phyloP scores from a whole-genome alignment of 192 early-diverging fungal species.

The Umbelopsis sp. region DNA sequence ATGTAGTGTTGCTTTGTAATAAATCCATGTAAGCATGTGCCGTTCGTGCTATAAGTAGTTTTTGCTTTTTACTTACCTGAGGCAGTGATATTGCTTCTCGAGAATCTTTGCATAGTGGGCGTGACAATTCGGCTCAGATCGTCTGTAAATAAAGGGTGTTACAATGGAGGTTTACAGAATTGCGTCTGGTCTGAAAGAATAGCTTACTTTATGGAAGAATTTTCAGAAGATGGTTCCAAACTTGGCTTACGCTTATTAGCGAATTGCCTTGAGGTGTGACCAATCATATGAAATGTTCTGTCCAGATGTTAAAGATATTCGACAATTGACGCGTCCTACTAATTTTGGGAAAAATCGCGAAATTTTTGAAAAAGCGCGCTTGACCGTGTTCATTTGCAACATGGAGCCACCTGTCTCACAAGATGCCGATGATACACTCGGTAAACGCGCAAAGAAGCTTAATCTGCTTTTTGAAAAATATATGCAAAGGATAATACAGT shows the following conservation, averaged over 20 bases:
- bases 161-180: not conserved
- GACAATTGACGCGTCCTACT: not conserved
- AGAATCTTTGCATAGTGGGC: not conserved
- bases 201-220: not conserved
- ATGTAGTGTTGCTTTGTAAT: not conserved
- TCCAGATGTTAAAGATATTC: too few relatives aligned
- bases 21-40: too few relatives aligned
- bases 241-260: not conserved
- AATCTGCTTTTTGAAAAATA: conserved; percentile 18
- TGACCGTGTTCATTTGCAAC: not conserved
- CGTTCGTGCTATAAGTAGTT: too few relatives aligned
- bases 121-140: not conserved
- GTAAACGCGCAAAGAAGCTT: conserved; percentile 6
- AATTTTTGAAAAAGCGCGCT: not conserved
- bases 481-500: conserved; percentile 12
- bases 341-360: not conserved
- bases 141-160: not conserved
- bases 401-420: conserved; percentile 4
- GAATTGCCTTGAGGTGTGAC: not conserved
- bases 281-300: not conserved
- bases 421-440: not conserved
- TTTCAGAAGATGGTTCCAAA: not conserved
- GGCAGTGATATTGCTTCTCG: not conserved
- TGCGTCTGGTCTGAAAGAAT: not conserved
- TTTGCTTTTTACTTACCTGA: not conserved